These are phyloP conservation scores for Neltuma alba DNA, from an alignment of 306 rosid genomes.

Conservation along the genomic window DNA sequence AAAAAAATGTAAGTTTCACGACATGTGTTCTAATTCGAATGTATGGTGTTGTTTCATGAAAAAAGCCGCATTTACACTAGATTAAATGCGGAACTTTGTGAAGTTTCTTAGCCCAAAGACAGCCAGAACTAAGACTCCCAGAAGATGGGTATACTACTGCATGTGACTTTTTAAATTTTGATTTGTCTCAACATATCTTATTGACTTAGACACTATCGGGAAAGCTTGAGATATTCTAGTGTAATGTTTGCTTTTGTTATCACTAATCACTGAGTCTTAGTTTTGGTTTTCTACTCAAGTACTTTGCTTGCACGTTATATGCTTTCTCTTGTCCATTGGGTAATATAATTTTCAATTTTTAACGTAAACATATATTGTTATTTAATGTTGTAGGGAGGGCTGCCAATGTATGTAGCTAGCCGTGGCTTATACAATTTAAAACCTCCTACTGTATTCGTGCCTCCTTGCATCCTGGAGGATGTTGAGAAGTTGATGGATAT, in stretches of 20 bases:
- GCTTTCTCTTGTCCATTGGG: slow-evolving; percentile 10
- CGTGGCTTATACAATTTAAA: slow-evolving; percentile 86
- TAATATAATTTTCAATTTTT: slow-evolving; percentile 17
- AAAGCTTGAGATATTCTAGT: slow-evolving; percentile 5
- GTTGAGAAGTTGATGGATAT: slow-evolving; percentile 88
- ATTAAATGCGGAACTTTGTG: neutral
- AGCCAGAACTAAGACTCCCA: neutral
- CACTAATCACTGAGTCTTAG: neutral
- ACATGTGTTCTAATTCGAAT: no score
- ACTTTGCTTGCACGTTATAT: slow-evolving; percentile 11
- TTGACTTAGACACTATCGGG: neutral
- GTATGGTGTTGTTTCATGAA: neutral
- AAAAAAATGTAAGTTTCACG: neutral
- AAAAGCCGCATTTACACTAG: slow-evolving; percentile 4
- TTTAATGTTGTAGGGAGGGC: slow-evolving; percentile 76
- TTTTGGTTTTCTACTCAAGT: slow-evolving; percentile 1
- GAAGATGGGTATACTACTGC: slow-evolving; percentile 16
- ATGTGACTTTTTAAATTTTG: neutral
- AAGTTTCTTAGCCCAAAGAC: neutral
- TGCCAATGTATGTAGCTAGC: slow-evolving; percentile 92
- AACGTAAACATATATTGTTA: slow-evolving; percentile 1
- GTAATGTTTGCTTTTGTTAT: slow-evolving; percentile 17
- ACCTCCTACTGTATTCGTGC: slow-evolving; percentile 91
- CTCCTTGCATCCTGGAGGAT: slow-evolving; percentile 85
- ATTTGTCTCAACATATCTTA: neutral